Conservation (phyloP, 345 rosid species). For the Acer saccharum region DNA sequence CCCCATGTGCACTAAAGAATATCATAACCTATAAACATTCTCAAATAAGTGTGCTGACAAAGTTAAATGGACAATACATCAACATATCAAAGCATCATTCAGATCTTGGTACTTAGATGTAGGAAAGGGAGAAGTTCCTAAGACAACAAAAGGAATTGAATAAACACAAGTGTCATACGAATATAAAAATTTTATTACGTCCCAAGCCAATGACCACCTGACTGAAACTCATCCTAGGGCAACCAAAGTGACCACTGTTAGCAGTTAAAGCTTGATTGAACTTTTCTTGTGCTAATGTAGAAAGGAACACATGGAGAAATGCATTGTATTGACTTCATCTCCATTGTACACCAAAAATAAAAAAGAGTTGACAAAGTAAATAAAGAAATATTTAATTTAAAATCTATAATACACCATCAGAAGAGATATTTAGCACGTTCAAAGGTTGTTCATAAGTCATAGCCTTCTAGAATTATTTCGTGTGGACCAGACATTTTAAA, state of each 20-base stretch:
- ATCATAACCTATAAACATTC: slow-evolving; percentile 72
- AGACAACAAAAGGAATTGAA: slow-evolving; percentile 8
- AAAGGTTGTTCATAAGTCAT: too few relatives aligned
- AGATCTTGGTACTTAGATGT: neutral
- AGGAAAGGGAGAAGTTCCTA: neutral
- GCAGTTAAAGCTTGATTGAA: neutral
- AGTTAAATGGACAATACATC: neutral
- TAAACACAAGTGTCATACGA: neutral
- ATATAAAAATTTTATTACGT: neutral
- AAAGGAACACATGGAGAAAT: neutral
- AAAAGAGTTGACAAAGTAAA: too few relatives aligned
- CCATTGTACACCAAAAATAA: neutral
- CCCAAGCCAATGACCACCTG: neutral
- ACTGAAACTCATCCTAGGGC: neutral
- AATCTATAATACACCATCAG: neutral
- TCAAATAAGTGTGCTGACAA: slow-evolving; percentile 18
- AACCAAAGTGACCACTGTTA: neutral
- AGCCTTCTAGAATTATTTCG: too few relatives aligned
- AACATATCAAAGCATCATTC: neutral
- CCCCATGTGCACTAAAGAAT: slow-evolving; percentile 99
- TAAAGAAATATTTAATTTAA: too few relatives aligned
- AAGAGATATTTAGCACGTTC: neutral
- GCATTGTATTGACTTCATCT: neutral
- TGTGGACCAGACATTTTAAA: too few relatives aligned
- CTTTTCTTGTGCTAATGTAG: neutral